These are phyloP conservation scores for Alectoria sarmentosa DNA, from an alignment of 495 filamentous ascomycete species.

Conservation along the genomic window DNA sequence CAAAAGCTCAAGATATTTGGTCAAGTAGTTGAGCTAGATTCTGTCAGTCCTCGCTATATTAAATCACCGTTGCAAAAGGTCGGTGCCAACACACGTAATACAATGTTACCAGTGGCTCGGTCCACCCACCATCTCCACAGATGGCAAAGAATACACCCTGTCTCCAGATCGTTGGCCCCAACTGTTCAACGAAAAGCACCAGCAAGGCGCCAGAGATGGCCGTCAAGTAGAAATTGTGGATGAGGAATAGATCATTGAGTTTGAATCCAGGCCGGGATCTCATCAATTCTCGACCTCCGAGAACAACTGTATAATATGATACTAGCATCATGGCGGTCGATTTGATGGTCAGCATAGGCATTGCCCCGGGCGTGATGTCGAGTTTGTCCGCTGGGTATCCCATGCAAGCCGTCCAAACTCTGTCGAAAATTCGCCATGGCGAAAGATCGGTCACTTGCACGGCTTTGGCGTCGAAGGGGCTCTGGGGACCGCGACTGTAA, in stretches of 20 bases:
- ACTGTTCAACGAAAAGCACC: slow-evolving; percentile 64
- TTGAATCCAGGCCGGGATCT: slow-evolving; percentile 59
- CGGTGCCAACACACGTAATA: slow-evolving; percentile 61
- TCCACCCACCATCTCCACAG: slow-evolving; percentile 71
- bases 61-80: not conserved
- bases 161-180: slow-evolving; percentile 59
- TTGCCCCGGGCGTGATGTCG: slow-evolving; percentile 56
- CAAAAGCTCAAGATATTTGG: slow-evolving; percentile 74
- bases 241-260: slow-evolving; percentile 60
- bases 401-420: slow-evolving; percentile 18
- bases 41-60: slow-evolving; percentile 13
- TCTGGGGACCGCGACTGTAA: slow-evolving; percentile 15
- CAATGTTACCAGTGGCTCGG: slow-evolving; percentile 62
- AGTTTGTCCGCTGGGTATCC: slow-evolving; percentile 62
- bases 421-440: slow-evolving; percentile 20
- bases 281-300: slow-evolving; percentile 70
- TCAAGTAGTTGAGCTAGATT: slow-evolving; percentile 72
- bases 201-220: slow-evolving; percentile 60
- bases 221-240: slow-evolving; percentile 78
- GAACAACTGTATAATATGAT: slow-evolving; percentile 44
- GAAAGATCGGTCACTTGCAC: slow-evolving; percentile 18
- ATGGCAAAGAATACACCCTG: slow-evolving; percentile 67
- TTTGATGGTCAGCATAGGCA: slow-evolving; percentile 64
- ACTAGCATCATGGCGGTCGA: slow-evolving; percentile 56
- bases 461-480: slow-evolving; percentile 12